These are phyloP conservation scores for Cercospora sp. DNA, from an alignment of 2,329 filamentous ascomycete species.

Conservation along the genomic window DNA sequence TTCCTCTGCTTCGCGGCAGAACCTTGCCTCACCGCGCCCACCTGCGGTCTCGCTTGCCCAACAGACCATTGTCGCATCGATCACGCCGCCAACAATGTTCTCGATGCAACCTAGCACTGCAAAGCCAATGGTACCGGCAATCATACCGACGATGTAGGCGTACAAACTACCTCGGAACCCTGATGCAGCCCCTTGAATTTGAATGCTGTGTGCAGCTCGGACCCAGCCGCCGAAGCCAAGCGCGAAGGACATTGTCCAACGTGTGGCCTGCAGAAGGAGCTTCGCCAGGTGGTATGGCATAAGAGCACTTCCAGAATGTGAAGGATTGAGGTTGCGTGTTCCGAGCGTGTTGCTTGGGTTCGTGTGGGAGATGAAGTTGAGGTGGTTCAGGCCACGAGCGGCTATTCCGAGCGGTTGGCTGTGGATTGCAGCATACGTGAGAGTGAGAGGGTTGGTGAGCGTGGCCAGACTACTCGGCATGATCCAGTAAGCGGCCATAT, in stretches of 20 bases:
- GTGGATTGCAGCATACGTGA: constrained; percentile 93
- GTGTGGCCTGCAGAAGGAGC: constrained; percentile 83
- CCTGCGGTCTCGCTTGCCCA: constrained; percentile 84
- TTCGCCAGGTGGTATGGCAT: constrained; percentile 84
- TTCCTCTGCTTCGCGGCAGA: constrained; percentile 88
- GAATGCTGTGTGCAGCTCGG: constrained; percentile 77
- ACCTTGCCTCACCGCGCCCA: constrained; percentile 64
- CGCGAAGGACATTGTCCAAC: constrained; percentile 85
- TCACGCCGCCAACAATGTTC: constrained; percentile 41
- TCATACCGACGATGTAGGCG: constrained; percentile 88
- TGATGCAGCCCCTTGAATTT: constrained; percentile 57
- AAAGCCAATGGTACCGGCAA: constrained; percentile 94
- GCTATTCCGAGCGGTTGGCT: constrained; percentile 77
- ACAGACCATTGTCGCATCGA: constrained; percentile 72
- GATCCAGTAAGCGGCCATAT: constrained; percentile 73
- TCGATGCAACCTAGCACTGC: constrained; percentile 66
- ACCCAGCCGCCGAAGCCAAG: constrained; percentile 98
- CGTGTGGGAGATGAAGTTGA: constrained; percentile 74
- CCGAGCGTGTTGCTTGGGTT: constrained; percentile 69
- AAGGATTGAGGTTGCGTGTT: constrained; percentile 35
- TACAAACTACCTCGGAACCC: constrained; percentile 75
- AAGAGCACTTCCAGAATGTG: constrained; percentile 39
- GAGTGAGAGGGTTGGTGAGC: constrained; percentile 83
- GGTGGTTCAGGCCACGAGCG: constrained; percentile 75
- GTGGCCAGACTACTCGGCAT: constrained; percentile 82